Base-by-base conservation (phyloP, 129 eudicot genomes). In the Flaveria sonorensis region DNA sequence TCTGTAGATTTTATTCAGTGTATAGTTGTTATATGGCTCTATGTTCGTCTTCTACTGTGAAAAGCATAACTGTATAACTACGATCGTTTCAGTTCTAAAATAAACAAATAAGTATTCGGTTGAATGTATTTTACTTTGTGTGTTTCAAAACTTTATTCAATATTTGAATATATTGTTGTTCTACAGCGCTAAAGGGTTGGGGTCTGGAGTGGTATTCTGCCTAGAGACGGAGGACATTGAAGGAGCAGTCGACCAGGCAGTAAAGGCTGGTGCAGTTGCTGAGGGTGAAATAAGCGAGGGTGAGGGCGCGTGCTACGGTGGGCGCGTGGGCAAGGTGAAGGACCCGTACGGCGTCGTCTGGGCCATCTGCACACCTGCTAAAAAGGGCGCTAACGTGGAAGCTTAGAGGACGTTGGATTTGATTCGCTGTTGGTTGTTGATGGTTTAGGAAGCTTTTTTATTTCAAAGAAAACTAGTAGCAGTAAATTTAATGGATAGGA, bases 261-360 rank as follows among this genome's bases (percentile, higher is more conserved):
- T 88, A n/a, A 83, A 50, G 23, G 98, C 97, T 39, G 98, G 98
- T 10, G 96, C 89, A 15, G 71, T 62, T 1, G 61, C 79, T 0
- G 90, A 84, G 6, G 89, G 86, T 1, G 89, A 86, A 61, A 51
- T 75, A 6, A 45, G 78, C 3, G 92, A 88, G 16, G 92, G 85
- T 48, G 98, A 88, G 3, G 40, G 85, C 53, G 83, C 85, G 76
- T 80, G 88, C 61, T 61, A 72, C 66, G 88, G 83, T 45, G 89
- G 86, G 81, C 89, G 90, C 78, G 88, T 85, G 84, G 95, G 87
- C 1, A 90, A 85, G 65, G 86, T 93, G 47, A 90, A 79, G 76
- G 98, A 93, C 77, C 98, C 98, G 3, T 93, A 80, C 71, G 98
- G 97, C 4, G 60, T 80, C 13, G 76, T 84, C 51, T 93, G 97